These are phyloP conservation scores for Diplodia corticola DNA, from an alignment of 2,329 filamentous ascomycete species.

Conservation along the genomic window DNA sequence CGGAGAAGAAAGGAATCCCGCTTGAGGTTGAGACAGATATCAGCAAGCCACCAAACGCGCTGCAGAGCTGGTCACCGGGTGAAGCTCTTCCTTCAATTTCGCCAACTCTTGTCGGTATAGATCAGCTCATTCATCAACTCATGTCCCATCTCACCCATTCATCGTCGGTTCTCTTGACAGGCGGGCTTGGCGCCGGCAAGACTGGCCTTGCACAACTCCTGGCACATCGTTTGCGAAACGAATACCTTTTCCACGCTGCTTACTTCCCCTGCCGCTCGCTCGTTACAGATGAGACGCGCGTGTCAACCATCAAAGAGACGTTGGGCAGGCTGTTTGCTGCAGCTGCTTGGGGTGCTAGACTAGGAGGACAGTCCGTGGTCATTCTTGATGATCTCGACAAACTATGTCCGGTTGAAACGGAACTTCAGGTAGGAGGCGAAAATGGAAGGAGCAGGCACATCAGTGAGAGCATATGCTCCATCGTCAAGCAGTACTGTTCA, in stretches of 20 bases:
- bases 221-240: constrained; percentile 69
- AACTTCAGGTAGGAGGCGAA: constrained; percentile 89
- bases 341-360: constrained; percentile 85
- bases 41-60: constrained; percentile 38
- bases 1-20: constrained; percentile 66
- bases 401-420: constrained; percentile 88
- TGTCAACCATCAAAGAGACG: constrained; percentile 88
- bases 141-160: constrained; percentile 76
- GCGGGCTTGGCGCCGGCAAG: constrained; percentile 88
- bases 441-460: constrained; percentile 91
- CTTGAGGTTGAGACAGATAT: constrained; percentile 78
- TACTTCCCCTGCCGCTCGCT: constrained; percentile 87
- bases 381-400: constrained; percentile 92
- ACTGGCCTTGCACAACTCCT: constrained; percentile 76
- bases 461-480: constrained; percentile 81
- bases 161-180: constrained; percentile 87
- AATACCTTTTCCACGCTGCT: constrained; percentile 75
- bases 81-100: constrained; percentile 56
- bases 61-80: constrained; percentile 52
- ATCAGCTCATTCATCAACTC: constrained; percentile 70
- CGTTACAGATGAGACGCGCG: constrained; percentile 85
- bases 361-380: constrained; percentile 80
- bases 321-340: constrained; percentile 81
- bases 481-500: constrained; percentile 81
- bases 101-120: constrained; percentile 78